These are phyloP conservation scores for Sclerotinia subarctica DNA, from an alignment of 2,329 filamentous ascomycete genomes.

Conservation along the genomic window DNA sequence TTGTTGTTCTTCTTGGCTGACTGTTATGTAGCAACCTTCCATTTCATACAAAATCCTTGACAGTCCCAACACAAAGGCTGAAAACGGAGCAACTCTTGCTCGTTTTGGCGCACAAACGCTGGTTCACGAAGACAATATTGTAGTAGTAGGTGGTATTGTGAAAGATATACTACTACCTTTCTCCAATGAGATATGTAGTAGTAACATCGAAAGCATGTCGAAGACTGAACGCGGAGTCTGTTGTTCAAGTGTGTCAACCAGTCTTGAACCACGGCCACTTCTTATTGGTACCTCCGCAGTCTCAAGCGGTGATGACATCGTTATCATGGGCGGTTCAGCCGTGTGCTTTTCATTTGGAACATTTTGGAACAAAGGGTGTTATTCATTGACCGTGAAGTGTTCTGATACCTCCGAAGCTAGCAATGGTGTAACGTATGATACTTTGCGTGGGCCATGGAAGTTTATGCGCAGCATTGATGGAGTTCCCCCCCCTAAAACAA, in stretches of 20 bases:
- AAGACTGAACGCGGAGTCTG: background rate
- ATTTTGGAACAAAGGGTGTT: slow-evolving; percentile 66
- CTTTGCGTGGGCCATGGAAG: slow-evolving; percentile 25
- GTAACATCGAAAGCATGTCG: background rate
- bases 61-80: background rate
- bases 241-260: background rate
- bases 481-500: background rate
- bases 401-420: background rate
- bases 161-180: slow-evolving; percentile 43
- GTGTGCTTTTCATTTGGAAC: slow-evolving; percentile 91
- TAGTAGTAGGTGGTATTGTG: slow-evolving; percentile 47
- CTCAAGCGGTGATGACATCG: slow-evolving; percentile 47
- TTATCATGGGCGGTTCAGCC: slow-evolving; percentile 75
- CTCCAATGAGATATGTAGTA: slow-evolving; percentile 49
- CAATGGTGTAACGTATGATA: background rate
- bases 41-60: background rate
- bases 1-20: background rate
- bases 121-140: slow-evolving; percentile 33
- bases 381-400: slow-evolving; percentile 22
- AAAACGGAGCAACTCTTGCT: slow-evolving; percentile 26
- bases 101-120: slow-evolving; percentile 46
- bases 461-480: slow-evolving; percentile 28
- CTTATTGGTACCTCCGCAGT: slow-evolving; percentile 65
- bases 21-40: background rate
- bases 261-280: slow-evolving; percentile 54